Base-by-base conservation (phyloP, 2,329 filamentous ascomycete species). In the Apiospora koreana region DNA sequence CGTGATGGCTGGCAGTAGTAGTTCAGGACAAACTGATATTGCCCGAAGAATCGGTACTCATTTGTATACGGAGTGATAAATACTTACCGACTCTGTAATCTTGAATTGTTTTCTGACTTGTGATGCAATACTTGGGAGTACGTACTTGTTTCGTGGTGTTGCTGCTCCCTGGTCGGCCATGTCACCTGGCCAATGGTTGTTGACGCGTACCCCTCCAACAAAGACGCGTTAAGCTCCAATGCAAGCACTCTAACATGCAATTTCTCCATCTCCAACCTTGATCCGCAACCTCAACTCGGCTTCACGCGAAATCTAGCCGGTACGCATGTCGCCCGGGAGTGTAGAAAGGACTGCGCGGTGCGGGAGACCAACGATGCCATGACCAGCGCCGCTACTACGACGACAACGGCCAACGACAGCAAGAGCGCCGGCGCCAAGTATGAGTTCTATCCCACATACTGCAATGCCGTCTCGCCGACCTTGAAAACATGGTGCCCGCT, bases 401-500 rank as follows among this genome's bases (percentile, higher is more conserved):
- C 65, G 8, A 45, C n/a, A n/a, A n/a, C 25, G 65, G 31, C 89
- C 89, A 87, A 86, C 80, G 77, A 80, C 80, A 70, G 73, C 74
- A 69, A 43, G 41, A 43, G 41, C 12, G 41, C 6, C 41, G 41
- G 21, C 75, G 38, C 14, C 38, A 42, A 68, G 25, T 72, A 68
- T 64, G 70, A 72, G n/a, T 78, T 76, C 74, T 92, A 92, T 75
- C 89, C 88, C 10, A 85, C 87, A 70, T 91, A 90, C 79, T 91
- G 89, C 78, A 91, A 91, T 77, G 82, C 86, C 71, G 83, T 90
- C 41, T 89, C 90, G 21, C 88, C 88, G 4, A 92, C 89, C 38
- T 84, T 87, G 75, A 86, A 85, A 71, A 83, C 78, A 71, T 92
- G 88, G 88, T 91, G 87, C 74, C 85, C 88, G 68, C 75, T 92